These are phyloP conservation scores for Boeremia exigua DNA, from an alignment of 2,329 filamentous ascomycete species.

Conservation along the genomic window DNA sequence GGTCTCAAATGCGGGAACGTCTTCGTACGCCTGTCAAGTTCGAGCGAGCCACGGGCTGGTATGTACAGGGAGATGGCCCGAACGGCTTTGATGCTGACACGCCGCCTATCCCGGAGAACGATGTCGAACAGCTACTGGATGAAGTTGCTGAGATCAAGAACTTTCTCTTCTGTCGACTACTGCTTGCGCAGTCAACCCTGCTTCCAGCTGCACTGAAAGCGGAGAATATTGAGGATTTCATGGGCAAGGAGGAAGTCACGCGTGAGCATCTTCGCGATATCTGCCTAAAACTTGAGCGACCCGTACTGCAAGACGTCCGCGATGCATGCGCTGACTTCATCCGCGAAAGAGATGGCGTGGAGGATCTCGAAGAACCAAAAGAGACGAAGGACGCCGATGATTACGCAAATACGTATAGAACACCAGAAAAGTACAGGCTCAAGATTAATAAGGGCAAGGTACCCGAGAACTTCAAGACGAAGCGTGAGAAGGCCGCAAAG, in stretches of 20 bases:
- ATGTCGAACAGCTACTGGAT: slow-evolving; percentile 51
- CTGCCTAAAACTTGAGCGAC: slow-evolving; percentile 56
- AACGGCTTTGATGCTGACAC: slow-evolving; percentile 41
- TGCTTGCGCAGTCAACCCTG: slow-evolving; percentile 55
- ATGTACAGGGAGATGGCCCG: slow-evolving; percentile 45
- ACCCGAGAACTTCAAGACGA: slow-evolving; percentile 33
- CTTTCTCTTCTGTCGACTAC: slow-evolving; percentile 56
- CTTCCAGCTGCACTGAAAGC: slow-evolving; percentile 54
- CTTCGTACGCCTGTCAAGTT: slow-evolving; percentile 51
- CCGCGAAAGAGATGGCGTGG: slow-evolving; percentile 48
- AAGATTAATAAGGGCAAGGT: slow-evolving; percentile 13
- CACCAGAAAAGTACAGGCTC: slow-evolving; percentile 15
- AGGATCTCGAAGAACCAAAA: slow-evolving; percentile 37
- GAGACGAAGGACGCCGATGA: slow-evolving; percentile 27
- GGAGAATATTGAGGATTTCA: slow-evolving; percentile 54
- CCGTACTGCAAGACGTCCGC: slow-evolving; percentile 57
- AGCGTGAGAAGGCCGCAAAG: slow-evolving; percentile 43
- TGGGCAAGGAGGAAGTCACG: slow-evolving; percentile 51
- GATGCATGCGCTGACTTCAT: slow-evolving; percentile 60
- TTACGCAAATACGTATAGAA: slow-evolving; percentile 7
- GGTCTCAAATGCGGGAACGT: slow-evolving; percentile 49
- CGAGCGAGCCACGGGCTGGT: slow-evolving; percentile 39
- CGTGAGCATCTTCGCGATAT: slow-evolving; percentile 55
- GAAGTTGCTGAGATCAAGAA: slow-evolving; percentile 59
- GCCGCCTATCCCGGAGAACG: slow-evolving; percentile 50